Percentiles rank a stretch among this genome's conserved stretches.
Evolutionary conservation across 2,329 filamentous ascomycete genomes (phyloP).

Genomic region (Fulvia fulva): DNA sequence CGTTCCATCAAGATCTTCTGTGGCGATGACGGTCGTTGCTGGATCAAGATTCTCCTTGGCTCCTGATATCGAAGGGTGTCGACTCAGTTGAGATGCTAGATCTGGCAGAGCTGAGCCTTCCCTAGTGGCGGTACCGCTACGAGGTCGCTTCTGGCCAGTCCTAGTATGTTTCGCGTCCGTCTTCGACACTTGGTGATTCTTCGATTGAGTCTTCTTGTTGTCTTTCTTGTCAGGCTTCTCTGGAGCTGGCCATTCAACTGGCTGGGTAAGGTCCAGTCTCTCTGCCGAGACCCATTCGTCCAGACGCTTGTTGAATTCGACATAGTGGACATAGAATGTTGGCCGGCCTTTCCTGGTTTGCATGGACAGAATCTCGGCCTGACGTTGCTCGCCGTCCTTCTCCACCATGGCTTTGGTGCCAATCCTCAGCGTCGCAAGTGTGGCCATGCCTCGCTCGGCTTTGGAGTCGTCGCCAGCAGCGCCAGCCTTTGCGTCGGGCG

Average conservation of each 20-base stretch:
- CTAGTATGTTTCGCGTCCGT: conserved; percentile 40
- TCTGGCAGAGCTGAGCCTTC: conserved; percentile 39
- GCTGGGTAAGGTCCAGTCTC: conserved; percentile 79
- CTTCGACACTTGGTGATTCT: conserved; percentile 36
- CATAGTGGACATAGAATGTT: conserved; percentile 94
- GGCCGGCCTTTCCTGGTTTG: conserved; percentile 82
- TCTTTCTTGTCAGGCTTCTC: conserved; percentile 87
- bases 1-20: conserved; percentile 47
- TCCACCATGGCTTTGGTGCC: conserved; percentile 65
- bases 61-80: conserved; percentile 51
- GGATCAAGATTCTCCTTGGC: conserved; percentile 59
- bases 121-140: conserved; percentile 43
- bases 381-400: conserved; percentile 78
- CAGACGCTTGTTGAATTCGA: conserved; percentile 91
- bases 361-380: conserved; percentile 95
- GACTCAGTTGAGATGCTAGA: conserved; percentile 52
- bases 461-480: conserved; percentile 37
- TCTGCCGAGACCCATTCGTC: conserved; percentile 83
- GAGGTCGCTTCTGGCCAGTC: conserved; percentile 43
- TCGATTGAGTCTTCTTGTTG: conserved; percentile 58
- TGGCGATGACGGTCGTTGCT: conserved; percentile 39
- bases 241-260: conserved; percentile 93
- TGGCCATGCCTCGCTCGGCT: conserved; percentile 75
- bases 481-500: conserved; percentile 37
- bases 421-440: conserved; percentile 75